These are phyloP conservation scores for Termitomyces sp. DNA, from an alignment of 768 basidiomycete genomes.

Conservation along the genomic window DNA sequence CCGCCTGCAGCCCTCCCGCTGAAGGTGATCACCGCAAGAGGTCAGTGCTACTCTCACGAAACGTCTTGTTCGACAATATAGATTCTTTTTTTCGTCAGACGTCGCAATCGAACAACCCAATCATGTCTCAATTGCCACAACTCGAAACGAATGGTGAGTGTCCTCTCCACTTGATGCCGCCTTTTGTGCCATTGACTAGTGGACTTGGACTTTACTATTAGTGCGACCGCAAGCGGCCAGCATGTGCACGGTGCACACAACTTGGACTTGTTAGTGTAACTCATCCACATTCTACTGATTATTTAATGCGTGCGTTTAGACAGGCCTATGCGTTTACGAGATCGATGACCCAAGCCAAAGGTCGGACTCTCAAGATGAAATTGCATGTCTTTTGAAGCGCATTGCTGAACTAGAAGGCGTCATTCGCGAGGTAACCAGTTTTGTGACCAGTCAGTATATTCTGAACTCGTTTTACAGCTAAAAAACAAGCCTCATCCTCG, in stretches of 20 bases:
- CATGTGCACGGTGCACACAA: constrained; percentile 47
- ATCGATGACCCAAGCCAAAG: constrained; percentile 70
- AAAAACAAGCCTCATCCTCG: constrained; percentile 73
- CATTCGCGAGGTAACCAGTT: constrained; percentile 60
- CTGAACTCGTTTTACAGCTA: constrained; percentile 34
- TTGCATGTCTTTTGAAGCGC: constrained; percentile 61
- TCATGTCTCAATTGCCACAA: constrained; percentile 73
- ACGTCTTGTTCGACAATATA: neutral
- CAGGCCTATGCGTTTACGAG: constrained; percentile 81
- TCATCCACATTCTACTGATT: neutral
- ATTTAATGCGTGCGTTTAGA: constrained; percentile 37
- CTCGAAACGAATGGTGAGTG: constrained; percentile 66
- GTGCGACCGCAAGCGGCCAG: constrained; percentile 49
- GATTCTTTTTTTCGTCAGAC: constrained; percentile 24
- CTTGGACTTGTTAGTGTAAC: constrained; percentile 38
- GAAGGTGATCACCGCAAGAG: constrained; percentile 56
- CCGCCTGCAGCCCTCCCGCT: constrained; percentile 26
- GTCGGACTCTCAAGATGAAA: constrained; percentile 54
- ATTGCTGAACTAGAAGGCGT: constrained; percentile 83
- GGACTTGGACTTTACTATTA: no score
- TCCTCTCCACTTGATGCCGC: no score
- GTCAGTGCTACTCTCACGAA: constrained; percentile 14
- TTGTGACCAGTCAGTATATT: constrained; percentile 20
- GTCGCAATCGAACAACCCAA: constrained; percentile 70
- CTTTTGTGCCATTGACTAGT: no score